These are phyloP conservation scores for Trichophyton mentagrophytes DNA, from an alignment of 2,329 filamentous ascomycete species.

Conservation along the genomic window DNA sequence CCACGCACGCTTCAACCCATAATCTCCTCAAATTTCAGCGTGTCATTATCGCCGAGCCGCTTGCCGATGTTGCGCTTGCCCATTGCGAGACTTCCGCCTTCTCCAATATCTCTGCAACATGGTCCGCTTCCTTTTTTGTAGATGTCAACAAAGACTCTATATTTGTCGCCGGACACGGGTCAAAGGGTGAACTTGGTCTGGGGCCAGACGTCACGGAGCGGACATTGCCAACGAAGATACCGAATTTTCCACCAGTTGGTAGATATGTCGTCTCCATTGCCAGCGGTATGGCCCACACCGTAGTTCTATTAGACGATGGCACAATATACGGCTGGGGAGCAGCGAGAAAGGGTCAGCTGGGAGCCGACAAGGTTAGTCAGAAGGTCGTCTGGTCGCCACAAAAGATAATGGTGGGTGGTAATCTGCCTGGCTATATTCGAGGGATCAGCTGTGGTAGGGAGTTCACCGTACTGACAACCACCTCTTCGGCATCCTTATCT, in stretches of 20 bases:
- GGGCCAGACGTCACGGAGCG: conserved; percentile 29
- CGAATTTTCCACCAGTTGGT: conserved; percentile 50
- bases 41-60: conserved; percentile 15
- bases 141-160: conserved; percentile 35
- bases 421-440: conserved; percentile 39
- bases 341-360: conserved; percentile 73
- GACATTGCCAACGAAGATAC: conserved; percentile 37
- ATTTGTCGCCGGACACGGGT: conserved; percentile 53
- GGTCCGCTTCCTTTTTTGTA: conserved; percentile 60
- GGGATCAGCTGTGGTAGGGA: conserved; percentile 69
- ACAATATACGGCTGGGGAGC: conserved; percentile 81
- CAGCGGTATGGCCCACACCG: conserved; percentile 65
- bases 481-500: not conserved
- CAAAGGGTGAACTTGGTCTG: conserved; percentile 60
- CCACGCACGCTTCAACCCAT: not conserved
- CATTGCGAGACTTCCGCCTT: conserved; percentile 20
- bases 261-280: conserved; percentile 51
- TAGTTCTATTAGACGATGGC: conserved; percentile 61
- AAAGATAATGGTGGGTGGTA: conserved; percentile 35
- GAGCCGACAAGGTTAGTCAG: conserved; percentile 37
- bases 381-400: conserved; percentile 47
- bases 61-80: conserved; percentile 6
- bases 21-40: conserved; percentile 17
- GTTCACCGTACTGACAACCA: conserved; percentile 58
- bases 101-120: conserved; percentile 55